A percentile compares a stretch with the other conserved stretches of the same genome.
Evolutionary conservation across 2,329 filamentous ascomycete genomes (phyloP).

Genomic region (Sarocladium strictum): DNA sequence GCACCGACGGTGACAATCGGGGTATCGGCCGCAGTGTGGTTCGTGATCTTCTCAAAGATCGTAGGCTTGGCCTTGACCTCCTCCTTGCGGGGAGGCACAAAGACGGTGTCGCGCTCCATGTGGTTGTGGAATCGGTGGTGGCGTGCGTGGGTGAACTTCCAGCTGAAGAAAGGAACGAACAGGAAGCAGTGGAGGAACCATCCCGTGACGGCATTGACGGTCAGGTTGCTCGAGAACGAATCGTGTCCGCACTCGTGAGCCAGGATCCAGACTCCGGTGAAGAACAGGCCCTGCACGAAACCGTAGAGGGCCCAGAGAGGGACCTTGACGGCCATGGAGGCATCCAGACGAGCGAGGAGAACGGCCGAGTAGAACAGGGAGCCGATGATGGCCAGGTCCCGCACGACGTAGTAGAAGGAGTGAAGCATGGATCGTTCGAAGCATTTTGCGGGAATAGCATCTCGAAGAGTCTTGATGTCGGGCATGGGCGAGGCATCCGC

Average conservation of each 20-base stretch:
- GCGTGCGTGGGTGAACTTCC: constrained; percentile 64
- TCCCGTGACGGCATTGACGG: constrained; percentile 56
- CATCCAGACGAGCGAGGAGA: constrained; percentile 47
- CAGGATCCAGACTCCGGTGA: constrained; percentile 65
- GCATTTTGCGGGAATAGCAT: constrained; percentile 56
- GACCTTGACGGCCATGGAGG: constrained; percentile 35
- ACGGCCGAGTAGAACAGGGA: constrained; percentile 44
- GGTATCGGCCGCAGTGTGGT: constrained; percentile 12
- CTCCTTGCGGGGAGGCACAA: constrained; percentile 45
- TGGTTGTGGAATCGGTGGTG: constrained; percentile 66
- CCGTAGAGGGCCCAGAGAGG: constrained; percentile 53
- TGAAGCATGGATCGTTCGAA: constrained; percentile 48
- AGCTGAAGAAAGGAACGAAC: constrained; percentile 65
- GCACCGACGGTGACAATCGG: constrained; percentile 35
- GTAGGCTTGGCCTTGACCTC: constrained; percentile 20
- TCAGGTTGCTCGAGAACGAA: constrained; percentile 53
- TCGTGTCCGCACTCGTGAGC: constrained; percentile 68
- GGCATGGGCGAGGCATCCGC: constrained; percentile 35
- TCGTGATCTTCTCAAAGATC: neutral
- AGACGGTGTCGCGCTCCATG: constrained; percentile 62
- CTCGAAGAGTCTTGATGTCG: constrained; percentile 41
- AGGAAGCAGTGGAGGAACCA: constrained; percentile 61
- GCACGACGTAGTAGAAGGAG: constrained; percentile 50
- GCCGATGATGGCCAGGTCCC: constrained; percentile 46
- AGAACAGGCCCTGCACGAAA: constrained; percentile 58